Evolutionary conservation across 1,139 yeast genomes (phyloP).

Genomic region (Yamadazyma atlantica): DNA sequence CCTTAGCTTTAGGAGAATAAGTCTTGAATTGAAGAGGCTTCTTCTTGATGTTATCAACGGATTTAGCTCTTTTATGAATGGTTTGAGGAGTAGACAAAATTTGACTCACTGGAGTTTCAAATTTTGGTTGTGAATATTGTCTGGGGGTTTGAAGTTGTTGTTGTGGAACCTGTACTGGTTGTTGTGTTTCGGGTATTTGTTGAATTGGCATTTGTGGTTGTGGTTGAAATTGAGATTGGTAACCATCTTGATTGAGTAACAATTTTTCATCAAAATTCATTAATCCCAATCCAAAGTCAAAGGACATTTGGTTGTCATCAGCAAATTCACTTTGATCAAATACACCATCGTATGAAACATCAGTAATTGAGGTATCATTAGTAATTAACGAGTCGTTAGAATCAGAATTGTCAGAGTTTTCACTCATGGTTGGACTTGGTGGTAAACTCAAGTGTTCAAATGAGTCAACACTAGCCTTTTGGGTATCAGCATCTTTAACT

Average conservation of each 20-base stretch:
- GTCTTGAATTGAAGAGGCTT: conserved; percentile 38
- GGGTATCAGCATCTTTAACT: conserved; percentile 35
- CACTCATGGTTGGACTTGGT: conserved; percentile 14
- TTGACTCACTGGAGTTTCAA: conserved; percentile 18
- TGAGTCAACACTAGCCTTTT: conserved; percentile 2
- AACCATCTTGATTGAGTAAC: conserved; percentile 5
- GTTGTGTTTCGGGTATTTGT: not conserved
- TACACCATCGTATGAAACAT: conserved; percentile 9
- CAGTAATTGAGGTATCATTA: conserved; percentile 15
- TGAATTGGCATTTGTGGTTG: conserved; percentile 3
- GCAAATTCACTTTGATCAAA: conserved; percentile 7
- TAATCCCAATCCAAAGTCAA: conserved; percentile 13
- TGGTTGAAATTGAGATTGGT: conserved; percentile 5
- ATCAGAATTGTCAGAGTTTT: conserved; percentile 9
- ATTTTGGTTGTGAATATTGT: conserved; percentile 11
- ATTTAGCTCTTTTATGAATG: conserved; percentile 25
- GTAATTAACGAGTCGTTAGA: conserved; percentile 14
- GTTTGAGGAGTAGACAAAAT: conserved; percentile 13
- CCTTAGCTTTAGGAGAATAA: conserved; percentile 31
- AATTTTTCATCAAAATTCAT: conserved; percentile 13
- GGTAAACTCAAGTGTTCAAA: conserved; percentile 6
- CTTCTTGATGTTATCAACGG: conserved; percentile 25
- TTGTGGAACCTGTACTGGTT: not conserved
- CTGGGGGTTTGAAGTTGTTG: conserved; percentile 9
- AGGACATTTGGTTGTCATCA: conserved; percentile 3